Base-by-base conservation (phyloP, 2,329 filamentous ascomycete genomes). In the Talaromyces sp. region DNA sequence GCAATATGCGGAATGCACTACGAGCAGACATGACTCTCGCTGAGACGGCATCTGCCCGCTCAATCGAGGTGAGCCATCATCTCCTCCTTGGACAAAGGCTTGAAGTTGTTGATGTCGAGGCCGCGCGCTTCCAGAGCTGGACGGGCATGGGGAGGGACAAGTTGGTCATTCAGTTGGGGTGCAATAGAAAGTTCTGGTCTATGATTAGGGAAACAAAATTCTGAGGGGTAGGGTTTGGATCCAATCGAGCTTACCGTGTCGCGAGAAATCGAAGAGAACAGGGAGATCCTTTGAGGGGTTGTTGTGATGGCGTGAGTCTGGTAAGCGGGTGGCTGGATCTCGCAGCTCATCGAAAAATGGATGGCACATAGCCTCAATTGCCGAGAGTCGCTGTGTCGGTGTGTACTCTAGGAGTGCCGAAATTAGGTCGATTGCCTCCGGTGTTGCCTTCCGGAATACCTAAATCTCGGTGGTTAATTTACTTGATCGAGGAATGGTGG, bases 61-160 rank as follows among this genome's bases (percentile, higher is more conserved):
- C 88, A 99, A 78, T 99, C 94, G 76, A 99, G 82, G 75, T 92
- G 91, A 54, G 94, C 94, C 80, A 96, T 90, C 94, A 99, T 97
- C 74, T 97, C 91, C 68, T 94, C 88, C 81, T 91, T 96, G 68
- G 88, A 80, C 79, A 99, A 82, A 41, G 93, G 93, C 65, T 86
- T 91, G 75, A 99, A 90, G 74, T 92, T 92, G 75, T 97, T 91
- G 68, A 97, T 91, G 73, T 97, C 92, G 63, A 99, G 83, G 49
- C 90, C 92, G 67, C 86, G 86, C 43, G 87, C 82, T 57, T 84
- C 84, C 55, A 99, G 82, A 54, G 85, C 81, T 19, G 90, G 79
- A 67, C 87, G 87, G 66, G 91, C 85, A 74, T 97, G 92, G 58
- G 83, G 76, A 55, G 94, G 94, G 48, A 97, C 91, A 65, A 99